phyloP scores from a whole-genome alignment of 257 asterid genomes.

The Gentiana macrophylla region DNA sequence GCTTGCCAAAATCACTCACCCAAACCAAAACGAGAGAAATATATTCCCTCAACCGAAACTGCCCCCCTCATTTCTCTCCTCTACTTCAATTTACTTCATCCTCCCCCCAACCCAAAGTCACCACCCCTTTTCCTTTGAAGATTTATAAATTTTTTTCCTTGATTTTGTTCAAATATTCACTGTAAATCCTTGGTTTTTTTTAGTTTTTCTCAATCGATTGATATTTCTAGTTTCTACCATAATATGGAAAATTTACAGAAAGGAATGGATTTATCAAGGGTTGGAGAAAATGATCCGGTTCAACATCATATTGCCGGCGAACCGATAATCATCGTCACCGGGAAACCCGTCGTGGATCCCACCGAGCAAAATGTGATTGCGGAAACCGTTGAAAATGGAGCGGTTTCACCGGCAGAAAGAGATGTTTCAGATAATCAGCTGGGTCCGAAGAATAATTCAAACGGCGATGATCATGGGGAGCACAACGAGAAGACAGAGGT shows the following conservation, averaged over 20 bases:
- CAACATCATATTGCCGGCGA: background rate
- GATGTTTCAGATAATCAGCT: background rate
- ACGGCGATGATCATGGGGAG: constrained; percentile 11
- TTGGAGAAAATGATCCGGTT: background rate
- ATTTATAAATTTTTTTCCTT: too few relatives aligned
- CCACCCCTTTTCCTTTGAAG: background rate
- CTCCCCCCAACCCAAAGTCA: too few relatives aligned
- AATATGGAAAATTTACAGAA: background rate
- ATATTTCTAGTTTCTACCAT: background rate
- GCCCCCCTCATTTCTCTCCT: background rate
- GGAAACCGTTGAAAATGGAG: background rate
- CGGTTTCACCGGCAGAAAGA: background rate
- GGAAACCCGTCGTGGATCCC: background rate
- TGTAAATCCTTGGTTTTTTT: too few relatives aligned
- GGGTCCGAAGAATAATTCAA: background rate
- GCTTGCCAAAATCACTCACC: too few relatives aligned
- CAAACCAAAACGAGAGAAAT: too few relatives aligned
- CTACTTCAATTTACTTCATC: background rate
- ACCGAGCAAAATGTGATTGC: background rate
- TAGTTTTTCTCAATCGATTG: background rate
- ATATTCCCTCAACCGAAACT: background rate
- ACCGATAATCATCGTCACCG: background rate
- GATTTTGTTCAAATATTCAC: too few relatives aligned
- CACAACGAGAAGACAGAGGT: background rate
- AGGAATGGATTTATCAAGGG: constrained; percentile 2